Base-by-base conservation (phyloP, 352 stramenopile genomes). In the Globisporangium ultimum region DNA sequence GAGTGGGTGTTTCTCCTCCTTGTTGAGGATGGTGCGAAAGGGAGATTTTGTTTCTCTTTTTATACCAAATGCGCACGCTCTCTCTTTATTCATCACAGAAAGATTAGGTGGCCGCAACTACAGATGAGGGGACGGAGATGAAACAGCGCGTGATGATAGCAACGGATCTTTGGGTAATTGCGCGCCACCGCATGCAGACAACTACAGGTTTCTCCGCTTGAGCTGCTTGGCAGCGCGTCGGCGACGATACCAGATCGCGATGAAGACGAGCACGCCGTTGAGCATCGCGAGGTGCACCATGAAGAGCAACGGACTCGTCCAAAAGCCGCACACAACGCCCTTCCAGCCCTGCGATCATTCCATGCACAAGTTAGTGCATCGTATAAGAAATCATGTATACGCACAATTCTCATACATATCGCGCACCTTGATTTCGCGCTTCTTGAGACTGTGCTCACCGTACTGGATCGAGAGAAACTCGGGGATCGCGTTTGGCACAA, bases 381-480 rank as follows among this genome's bases (percentile, higher is more conserved):
- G 28, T 28, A 32, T 1, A 12, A 20, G 11, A 34, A 55, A 64
- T 12, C 42, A 36, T 50, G 2, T 22, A 24, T 17, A 60, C 61
- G 32, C 2, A 52, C 17, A 52, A 17, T 42, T 34, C n/a, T 32
- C 55, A 52, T 28, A 22, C 4, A 59, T 42, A 18, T 2, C n/a
- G 36, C 69, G 48, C 62, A 89, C 82, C 82, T 91, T 91, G 56
- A 91, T 89, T 57, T 89, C 79, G 22, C 79, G 79, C 41, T 70
- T 80, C 54, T 64, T 72, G 40, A 91, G 70, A 47, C 70, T 75
- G 18, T 58, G 74, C 28, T 67, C 53, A 14, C 82, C 79, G 61
- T 91, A 91, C 61, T 91, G 82, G 57, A 89, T 89, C 11, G 63
- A 68, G 43, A 91, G 64, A 55, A 87, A 88, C 62, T 88, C 66